phyloP scores from a whole-genome alignment of 345 rosid species.

The Ricinus communis region DNA sequence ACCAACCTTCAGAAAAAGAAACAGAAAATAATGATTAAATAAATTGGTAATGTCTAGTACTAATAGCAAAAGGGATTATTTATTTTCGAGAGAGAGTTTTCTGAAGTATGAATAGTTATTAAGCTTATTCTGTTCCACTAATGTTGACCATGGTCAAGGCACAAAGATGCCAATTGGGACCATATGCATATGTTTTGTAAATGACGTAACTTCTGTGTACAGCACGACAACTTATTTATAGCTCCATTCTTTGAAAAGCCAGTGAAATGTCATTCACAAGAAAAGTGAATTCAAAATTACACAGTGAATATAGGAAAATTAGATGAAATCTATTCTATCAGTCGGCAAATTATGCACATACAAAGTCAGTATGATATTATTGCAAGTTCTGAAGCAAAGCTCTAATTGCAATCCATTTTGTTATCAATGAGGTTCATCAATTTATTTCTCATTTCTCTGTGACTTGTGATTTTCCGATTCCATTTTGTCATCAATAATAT shows the following conservation, averaged over 20 bases:
- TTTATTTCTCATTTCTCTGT: not conserved
- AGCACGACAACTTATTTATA: too few relatives aligned
- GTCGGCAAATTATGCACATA: not conserved
- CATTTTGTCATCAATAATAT: too few relatives aligned
- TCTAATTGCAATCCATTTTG: not conserved
- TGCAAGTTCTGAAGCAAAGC: not conserved
- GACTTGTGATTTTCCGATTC: too few relatives aligned
- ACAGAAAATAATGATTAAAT: slow-evolving; percentile 16
- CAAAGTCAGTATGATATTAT: not conserved
- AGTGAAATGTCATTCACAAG: not conserved
- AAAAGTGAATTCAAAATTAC: not conserved
- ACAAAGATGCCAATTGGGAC: not conserved
- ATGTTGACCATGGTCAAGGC: not conserved
- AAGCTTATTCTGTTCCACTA: not conserved
- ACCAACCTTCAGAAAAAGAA: slow-evolving; percentile 53
- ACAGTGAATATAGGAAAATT: not conserved
- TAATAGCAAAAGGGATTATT: not conserved
- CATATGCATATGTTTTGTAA: not conserved
- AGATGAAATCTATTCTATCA: not conserved
- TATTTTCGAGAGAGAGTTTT: not conserved
- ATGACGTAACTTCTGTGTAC: too few relatives aligned
- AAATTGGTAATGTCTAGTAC: not conserved
- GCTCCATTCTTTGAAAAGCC: too few relatives aligned
- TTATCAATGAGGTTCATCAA: not conserved
- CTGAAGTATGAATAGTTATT: not conserved